phyloP scores from a whole-genome alignment of 202 grass and related monocot species.

The Carex arenaria region DNA sequence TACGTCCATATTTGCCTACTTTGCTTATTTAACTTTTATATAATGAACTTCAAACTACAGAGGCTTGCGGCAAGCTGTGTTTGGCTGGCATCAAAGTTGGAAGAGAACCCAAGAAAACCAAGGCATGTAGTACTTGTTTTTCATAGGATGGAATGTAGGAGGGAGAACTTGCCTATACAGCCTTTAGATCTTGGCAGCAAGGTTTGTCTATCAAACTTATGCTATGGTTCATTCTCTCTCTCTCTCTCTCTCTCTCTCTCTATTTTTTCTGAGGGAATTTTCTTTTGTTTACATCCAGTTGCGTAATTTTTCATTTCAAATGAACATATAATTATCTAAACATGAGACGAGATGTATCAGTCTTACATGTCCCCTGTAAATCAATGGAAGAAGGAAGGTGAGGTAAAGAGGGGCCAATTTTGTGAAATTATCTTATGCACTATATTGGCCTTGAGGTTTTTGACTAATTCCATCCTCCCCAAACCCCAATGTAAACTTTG shows the following conservation, averaged over 20 bases:
- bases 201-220: slow-evolving; percentile 37
- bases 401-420: not conserved
- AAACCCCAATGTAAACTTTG: not conserved
- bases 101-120: slow-evolving; percentile 75
- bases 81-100: slow-evolving; percentile 86
- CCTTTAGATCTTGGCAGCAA: slow-evolving; percentile 56
- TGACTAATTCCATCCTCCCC: not conserved
- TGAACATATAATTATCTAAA: not conserved
- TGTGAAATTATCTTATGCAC: not conserved
- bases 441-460: not conserved
- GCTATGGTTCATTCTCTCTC: slow-evolving; percentile 1
- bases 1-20: slow-evolving; percentile 12
- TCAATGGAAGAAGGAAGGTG: not conserved
- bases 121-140: slow-evolving; percentile 83
- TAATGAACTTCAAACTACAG: slow-evolving; percentile 31
- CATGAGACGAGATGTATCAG: not conserved
- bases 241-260: not conserved
- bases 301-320: not conserved
- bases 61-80: slow-evolving; percentile 88
- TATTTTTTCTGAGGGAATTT: slow-evolving; percentile 18
- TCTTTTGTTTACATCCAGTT: not conserved
- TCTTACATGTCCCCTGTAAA: not conserved
- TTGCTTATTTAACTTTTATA: not conserved
- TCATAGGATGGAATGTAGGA: slow-evolving; percentile 77
- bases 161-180: slow-evolving; percentile 69